phyloP scores from a whole-genome alignment of 352 stramenopile genomes.

The Globisporangium camurandrum region DNA sequence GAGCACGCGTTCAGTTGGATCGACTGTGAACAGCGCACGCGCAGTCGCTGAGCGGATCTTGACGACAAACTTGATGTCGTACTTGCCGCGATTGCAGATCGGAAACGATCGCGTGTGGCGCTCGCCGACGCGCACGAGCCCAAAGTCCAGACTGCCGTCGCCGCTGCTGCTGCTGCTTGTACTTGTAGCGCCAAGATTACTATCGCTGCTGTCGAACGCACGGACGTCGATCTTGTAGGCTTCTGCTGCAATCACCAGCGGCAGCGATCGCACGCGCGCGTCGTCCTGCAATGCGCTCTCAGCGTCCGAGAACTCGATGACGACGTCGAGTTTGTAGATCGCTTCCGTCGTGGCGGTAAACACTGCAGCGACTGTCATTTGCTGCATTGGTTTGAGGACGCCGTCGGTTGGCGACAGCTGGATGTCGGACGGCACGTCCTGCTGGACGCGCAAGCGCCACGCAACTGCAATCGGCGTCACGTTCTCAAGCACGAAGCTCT shows the following conservation, averaged over 20 bases:
- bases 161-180: constrained; percentile 5
- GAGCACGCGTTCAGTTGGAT: constrained; percentile 71
- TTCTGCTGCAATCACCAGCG: constrained; percentile 64
- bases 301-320: constrained; percentile 78
- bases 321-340: constrained; percentile 49
- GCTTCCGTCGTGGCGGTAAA: constrained; percentile 70
- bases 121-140: constrained; percentile 88
- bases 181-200: constrained; percentile 6
- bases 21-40: constrained; percentile 73
- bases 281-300: constrained; percentile 49
- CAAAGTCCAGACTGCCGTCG: constrained; percentile 89
- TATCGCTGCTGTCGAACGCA: constrained; percentile 49
- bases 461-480: constrained; percentile 57
- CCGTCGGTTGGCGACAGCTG: constrained; percentile 67
- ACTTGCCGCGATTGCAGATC: constrained; percentile 90
- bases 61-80: constrained; percentile 88
- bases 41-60: constrained; percentile 35
- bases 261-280: constrained; percentile 23
- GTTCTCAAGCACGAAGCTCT: constrained; percentile 86
- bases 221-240: constrained; percentile 90
- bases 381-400: constrained; percentile 63
- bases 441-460: constrained; percentile 49
- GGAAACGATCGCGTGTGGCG: constrained; percentile 68
- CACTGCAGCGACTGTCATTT: constrained; percentile 41
- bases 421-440: constrained; percentile 50